Percentiles rank a stretch among this genome's conserved stretches.
Evolutionary conservation across 352 stramenopile species (phyloP).

Genomic region (Thalassiosira hispida): DNA sequence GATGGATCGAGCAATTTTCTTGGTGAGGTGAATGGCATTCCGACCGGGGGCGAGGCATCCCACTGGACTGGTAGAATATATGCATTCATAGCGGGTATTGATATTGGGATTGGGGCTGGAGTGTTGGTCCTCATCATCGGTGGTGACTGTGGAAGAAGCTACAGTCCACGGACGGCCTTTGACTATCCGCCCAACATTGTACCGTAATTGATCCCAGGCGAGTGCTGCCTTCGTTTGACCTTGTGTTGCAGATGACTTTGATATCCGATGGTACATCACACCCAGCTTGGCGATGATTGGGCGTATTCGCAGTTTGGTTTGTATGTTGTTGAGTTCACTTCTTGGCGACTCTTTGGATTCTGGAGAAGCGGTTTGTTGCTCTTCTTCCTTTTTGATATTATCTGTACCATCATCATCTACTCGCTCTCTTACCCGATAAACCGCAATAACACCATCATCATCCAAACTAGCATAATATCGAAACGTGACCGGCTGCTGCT

Average conservation of each 20-base stretch:
- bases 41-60: slow-evolving; percentile 58
- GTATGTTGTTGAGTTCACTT: slow-evolving; percentile 9
- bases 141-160: background rate
- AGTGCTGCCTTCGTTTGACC: slow-evolving; percentile 51
- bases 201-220: slow-evolving; percentile 39
- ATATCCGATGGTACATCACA: slow-evolving; percentile 40
- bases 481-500: slow-evolving; percentile 39
- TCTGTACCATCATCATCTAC: slow-evolving; percentile 6
- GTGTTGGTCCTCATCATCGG: background rate
- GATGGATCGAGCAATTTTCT: slow-evolving; percentile 39
- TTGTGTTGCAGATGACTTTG: slow-evolving; percentile 36
- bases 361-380: background rate
- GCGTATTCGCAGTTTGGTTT: slow-evolving; percentile 24
- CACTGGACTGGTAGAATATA: slow-evolving; percentile 61
- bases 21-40: slow-evolving; percentile 51
- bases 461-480: slow-evolving; percentile 70
- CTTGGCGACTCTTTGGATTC: slow-evolving; percentile 11
- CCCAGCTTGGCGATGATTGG: slow-evolving; percentile 38
- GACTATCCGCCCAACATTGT: slow-evolving; percentile 34
- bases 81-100: slow-evolving; percentile 47
- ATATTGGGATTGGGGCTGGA: background rate
- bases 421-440: slow-evolving; percentile 62
- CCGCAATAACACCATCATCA: slow-evolving; percentile 70
- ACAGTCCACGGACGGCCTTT: slow-evolving; percentile 22
- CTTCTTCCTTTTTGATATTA: slow-evolving; percentile 3